Base-by-base conservation (phyloP, 2,329 filamentous ascomycete species). In the Venturia nashicola region DNA sequence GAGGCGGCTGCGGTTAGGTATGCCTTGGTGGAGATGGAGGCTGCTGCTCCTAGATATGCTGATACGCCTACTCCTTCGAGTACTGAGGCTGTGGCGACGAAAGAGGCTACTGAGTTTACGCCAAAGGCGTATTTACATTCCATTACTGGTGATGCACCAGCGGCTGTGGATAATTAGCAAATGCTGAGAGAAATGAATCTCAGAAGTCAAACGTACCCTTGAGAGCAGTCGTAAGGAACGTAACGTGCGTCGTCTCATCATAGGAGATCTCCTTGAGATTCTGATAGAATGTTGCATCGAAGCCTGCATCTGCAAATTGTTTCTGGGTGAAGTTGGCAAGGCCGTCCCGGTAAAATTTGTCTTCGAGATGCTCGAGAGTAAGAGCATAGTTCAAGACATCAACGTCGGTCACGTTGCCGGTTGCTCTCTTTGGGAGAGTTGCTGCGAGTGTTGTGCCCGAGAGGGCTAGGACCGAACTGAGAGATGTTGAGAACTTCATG, bases 21-120 rank as follows among this genome's bases (percentile, higher is more conserved):
- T 27, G 76, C 75, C 67, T 83, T 80, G 71, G 80, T 78, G 66
- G 80, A 78, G 66, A 84, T 85, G 65, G 77, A 76, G 32, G 80
- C 79, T 6, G 85, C 85, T 20, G 84, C 85, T 57, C 84, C 83
- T 57, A 88, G 79, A 74, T 86, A 86, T 23, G 82, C 82, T 39
- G 78, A 81, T 61, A 83, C 79, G 67, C 82, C 83, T 48, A 86
- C 81, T 63, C 73, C 73, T 62, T 86, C 83, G 39, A 86, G 77
- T 61, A 85, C 73, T 32, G 76, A 78, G 57, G 80, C 79, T 14
- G 80, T 77, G 20, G 76, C 77, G 3, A 85, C 69, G 75, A 85
- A 86, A 23, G 74, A 73, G 60, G 76, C 72, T 42, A 78, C 75
- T 59, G 79, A 77, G 11, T 75, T 78, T 63, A 76, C 72, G 20